Conservation (phyloP, 2,329 filamentous ascomycete species). For the Blastomyces parvus region DNA sequence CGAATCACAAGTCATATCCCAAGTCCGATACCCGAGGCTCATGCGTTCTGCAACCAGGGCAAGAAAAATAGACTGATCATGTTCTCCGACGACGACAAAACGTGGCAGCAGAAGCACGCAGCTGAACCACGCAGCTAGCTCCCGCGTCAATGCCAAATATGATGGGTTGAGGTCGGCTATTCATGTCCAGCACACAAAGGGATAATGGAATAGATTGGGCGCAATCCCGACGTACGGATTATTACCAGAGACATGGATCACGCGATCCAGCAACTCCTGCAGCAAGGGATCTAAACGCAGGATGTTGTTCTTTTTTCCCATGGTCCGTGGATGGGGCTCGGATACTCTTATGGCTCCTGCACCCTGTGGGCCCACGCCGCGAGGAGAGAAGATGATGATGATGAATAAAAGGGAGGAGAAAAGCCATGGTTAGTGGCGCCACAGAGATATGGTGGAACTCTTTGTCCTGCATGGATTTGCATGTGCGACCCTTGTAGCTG, state of each 20-base stretch:
- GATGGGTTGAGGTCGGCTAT: neutral
- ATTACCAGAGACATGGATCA: neutral
- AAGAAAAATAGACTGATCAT: neutral
- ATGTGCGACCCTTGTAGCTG: neutral
- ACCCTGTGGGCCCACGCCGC: neutral
- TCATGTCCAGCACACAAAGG: neutral
- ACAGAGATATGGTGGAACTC: neutral
- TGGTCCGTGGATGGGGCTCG: neutral
- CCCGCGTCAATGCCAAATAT: neutral
- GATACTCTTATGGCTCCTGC: neutral
- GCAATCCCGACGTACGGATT: neutral
- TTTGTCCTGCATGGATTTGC: slow-evolving; percentile 6
- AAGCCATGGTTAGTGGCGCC: neutral
- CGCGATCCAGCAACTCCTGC: neutral
- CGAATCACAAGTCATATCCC: neutral
- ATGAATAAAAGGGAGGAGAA: neutral
- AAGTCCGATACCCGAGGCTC: neutral
- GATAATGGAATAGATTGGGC: neutral
- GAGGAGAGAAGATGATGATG: neutral
- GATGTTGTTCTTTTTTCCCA: neutral
- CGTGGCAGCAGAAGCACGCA: neutral
- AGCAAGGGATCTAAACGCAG: neutral
- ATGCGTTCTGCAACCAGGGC: neutral
- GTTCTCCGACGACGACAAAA: neutral
- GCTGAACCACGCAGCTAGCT: too few species aligned